Evolutionary conservation across 139 green algal genomes (phyloP).

Genomic region (Helicosporidium sp.): DNA sequence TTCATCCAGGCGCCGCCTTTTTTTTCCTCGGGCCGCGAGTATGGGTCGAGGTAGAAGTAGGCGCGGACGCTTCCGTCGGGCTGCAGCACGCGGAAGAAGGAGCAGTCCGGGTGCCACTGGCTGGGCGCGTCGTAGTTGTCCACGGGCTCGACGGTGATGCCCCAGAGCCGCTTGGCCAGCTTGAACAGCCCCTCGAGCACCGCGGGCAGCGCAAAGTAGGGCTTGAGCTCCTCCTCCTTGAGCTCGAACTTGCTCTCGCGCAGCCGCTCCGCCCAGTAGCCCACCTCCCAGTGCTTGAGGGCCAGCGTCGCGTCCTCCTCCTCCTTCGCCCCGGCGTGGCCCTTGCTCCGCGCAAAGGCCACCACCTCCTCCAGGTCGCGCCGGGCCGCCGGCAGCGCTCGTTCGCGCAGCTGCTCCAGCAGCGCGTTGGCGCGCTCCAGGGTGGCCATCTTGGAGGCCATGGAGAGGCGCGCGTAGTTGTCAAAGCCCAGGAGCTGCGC

Average conservation of each 20-base stretch:
- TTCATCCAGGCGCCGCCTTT: constrained; percentile 90
- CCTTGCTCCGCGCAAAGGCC: constrained; percentile 23
- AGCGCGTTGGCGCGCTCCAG: constrained; percentile 55
- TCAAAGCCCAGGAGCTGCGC: constrained; percentile 70
- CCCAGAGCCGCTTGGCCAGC: constrained; percentile 71
- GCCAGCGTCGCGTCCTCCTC: constrained; percentile 13
- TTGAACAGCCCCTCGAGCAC: constrained; percentile 77
- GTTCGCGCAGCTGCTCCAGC: constrained; percentile 72
- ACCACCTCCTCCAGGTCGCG: constrained; percentile 60
- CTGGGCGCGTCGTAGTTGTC: constrained; percentile 61
- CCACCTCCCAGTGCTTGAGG: constrained; percentile 60
- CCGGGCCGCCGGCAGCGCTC: constrained; percentile 34
- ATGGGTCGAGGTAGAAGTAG: constrained; percentile 91
- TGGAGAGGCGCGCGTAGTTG: constrained; percentile 64
- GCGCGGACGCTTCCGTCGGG: constrained; percentile 46
- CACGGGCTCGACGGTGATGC: constrained; percentile 54
- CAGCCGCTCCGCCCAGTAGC: constrained; percentile 54
- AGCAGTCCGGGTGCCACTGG: constrained; percentile 77
- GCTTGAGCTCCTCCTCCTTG: constrained; percentile 79
- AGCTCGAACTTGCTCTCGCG: constrained; percentile 58
- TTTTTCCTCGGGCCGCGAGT: constrained; percentile 84
- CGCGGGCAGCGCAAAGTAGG: constrained; percentile 78
- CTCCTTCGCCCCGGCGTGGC: constrained; percentile 27
- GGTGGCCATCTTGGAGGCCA: constrained; percentile 70
- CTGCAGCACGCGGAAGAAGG: constrained; percentile 66